A percentile compares a stretch with the other conserved stretches of the same genome.
phyloP scores from a whole-genome alignment of 2,329 filamentous ascomycete species.

The Aureobasidium sp. region DNA sequence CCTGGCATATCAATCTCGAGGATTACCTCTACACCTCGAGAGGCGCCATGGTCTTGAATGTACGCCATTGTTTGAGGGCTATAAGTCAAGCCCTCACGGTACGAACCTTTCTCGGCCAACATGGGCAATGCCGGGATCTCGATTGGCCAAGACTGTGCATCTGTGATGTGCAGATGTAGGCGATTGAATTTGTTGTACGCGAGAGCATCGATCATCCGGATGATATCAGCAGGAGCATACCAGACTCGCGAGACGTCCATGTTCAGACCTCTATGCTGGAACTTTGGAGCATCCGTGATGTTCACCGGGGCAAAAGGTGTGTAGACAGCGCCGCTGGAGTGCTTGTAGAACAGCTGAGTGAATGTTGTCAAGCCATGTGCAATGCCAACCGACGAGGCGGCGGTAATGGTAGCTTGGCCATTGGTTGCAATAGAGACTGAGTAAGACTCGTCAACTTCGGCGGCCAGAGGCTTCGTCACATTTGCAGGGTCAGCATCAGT shows the following conservation, averaged over 20 bases:
- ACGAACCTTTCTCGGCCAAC: slow-evolving; percentile 66
- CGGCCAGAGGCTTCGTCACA: slow-evolving; percentile 54
- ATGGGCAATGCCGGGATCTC: slow-evolving; percentile 69
- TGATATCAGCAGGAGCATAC: slow-evolving; percentile 60
- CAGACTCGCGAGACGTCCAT: slow-evolving; percentile 71
- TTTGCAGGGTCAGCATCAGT: slow-evolving; percentile 46
- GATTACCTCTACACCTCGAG: slow-evolving; percentile 63
- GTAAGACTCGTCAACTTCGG: slow-evolving; percentile 70
- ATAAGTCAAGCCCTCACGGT: slow-evolving; percentile 61
- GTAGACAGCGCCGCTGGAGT: slow-evolving; percentile 56
- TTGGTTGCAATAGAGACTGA: slow-evolving; percentile 51
- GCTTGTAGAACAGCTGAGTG: slow-evolving; percentile 69
- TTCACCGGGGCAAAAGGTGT: slow-evolving; percentile 62
- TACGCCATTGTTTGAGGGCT: slow-evolving; percentile 54
- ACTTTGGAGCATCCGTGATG: slow-evolving; percentile 68
- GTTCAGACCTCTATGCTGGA: slow-evolving; percentile 69
- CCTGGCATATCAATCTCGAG: slow-evolving; percentile 78
- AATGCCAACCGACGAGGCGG: slow-evolving; percentile 60
- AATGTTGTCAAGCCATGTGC: slow-evolving; percentile 70
- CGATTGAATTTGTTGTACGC: slow-evolving; percentile 78
- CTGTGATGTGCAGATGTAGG: slow-evolving; percentile 73
- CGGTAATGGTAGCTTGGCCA: slow-evolving; percentile 57
- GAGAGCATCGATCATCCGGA: slow-evolving; percentile 67
- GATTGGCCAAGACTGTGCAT: slow-evolving; percentile 79
- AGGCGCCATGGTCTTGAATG: slow-evolving; percentile 63